phyloP scores from a whole-genome alignment of 2,329 filamentous ascomycete species.

The Sarocladium kiliense region DNA sequence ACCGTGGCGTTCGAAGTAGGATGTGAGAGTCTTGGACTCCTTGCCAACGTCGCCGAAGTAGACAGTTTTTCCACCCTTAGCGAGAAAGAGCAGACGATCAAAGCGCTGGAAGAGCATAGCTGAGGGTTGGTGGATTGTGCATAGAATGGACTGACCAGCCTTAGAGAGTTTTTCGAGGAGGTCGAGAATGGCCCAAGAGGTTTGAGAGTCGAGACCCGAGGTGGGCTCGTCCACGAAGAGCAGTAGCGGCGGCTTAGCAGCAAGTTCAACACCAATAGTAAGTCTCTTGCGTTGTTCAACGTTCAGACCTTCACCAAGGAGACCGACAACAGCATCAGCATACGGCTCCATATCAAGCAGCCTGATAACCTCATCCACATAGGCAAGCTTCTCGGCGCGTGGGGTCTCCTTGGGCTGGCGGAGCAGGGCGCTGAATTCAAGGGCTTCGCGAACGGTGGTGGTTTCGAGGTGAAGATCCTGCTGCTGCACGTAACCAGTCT shows the following conservation, averaged over 20 bases:
- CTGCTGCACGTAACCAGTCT: slow-evolving; percentile 84
- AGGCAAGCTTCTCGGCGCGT: slow-evolving; percentile 67
- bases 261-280: slow-evolving; percentile 52
- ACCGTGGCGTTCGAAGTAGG: slow-evolving; percentile 60
- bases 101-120: slow-evolving; percentile 92
- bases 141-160: slow-evolving; percentile 42
- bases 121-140: slow-evolving; percentile 88
- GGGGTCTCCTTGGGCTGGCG: slow-evolving; percentile 67
- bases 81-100: slow-evolving; percentile 73
- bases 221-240: slow-evolving; percentile 56
- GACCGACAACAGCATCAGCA: slow-evolving; percentile 56
- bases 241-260: slow-evolving; percentile 47
- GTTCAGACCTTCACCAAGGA: slow-evolving; percentile 52
- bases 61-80: slow-evolving; percentile 69
- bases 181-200: slow-evolving; percentile 52
- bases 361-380: slow-evolving; percentile 72
- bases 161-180: slow-evolving; percentile 54
- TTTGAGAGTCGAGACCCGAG: slow-evolving; percentile 53
- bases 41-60: slow-evolving; percentile 78
- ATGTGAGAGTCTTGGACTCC: slow-evolving; percentile 44
- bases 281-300: slow-evolving; percentile 54
- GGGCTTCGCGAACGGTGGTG: slow-evolving; percentile 75
- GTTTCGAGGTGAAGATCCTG: slow-evolving; percentile 80
- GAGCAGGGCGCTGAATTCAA: slow-evolving; percentile 77
- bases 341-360: slow-evolving; percentile 60